Evolutionary conservation across 139 green algal species (phyloP).

Genomic region (Volvox reticuliferus): DNA sequence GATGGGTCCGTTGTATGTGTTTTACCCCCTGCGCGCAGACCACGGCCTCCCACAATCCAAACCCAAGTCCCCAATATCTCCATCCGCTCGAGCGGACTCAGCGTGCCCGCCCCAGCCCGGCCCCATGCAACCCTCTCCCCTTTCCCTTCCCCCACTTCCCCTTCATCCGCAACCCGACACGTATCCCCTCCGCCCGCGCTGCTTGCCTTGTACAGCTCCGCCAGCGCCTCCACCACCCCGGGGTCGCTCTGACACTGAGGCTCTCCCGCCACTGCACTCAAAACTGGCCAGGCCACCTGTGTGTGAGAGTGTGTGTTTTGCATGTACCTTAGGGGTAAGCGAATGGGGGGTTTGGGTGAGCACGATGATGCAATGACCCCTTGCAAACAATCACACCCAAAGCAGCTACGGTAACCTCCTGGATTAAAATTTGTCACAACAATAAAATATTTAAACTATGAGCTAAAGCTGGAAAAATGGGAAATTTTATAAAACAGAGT

Average conservation of each 20-base stretch:
- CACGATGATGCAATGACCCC: no score
- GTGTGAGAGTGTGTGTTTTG: slow-evolving; percentile 45
- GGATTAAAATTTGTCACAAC: no score
- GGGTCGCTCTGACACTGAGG: slow-evolving; percentile 52
- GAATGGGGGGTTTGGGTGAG: not conserved
- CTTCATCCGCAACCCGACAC: not conserved
- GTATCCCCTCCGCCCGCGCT: not conserved
- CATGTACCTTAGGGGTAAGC: not conserved
- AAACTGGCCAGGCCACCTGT: slow-evolving; percentile 57
- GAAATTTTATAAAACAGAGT: no score
- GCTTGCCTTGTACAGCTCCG: slow-evolving; percentile 66
- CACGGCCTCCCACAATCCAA: no score
- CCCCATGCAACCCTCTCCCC: not conserved
- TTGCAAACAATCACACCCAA: no score
- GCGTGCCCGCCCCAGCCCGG: not conserved
- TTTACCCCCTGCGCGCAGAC: no score
- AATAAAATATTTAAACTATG: no score
- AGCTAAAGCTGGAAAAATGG: no score
- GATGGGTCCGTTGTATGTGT: no score
- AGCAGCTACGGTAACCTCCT: no score
- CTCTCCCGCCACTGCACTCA: slow-evolving; percentile 55
- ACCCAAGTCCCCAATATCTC: no score
- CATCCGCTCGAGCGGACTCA: no score
- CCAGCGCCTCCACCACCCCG: slow-evolving; percentile 64
- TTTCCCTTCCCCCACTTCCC: not conserved